A percentile compares a stretch with the other conserved stretches of the same genome.
These are phyloP conservation scores for Aspergillus sojae DNA, from an alignment of 2,329 filamentous ascomycete genomes.

Conservation along the genomic window DNA sequence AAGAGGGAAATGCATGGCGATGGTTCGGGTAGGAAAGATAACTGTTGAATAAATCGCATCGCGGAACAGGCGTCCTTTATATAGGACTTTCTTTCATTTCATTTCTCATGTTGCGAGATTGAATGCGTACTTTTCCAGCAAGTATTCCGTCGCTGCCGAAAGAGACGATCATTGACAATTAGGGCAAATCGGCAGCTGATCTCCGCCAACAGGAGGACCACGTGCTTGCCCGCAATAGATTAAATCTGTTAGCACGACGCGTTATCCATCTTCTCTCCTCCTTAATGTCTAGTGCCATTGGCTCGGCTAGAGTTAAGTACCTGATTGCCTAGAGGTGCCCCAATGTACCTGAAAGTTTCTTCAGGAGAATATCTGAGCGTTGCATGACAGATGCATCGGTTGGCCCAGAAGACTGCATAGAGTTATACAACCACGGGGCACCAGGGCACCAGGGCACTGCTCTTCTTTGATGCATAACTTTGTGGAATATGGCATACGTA, in stretches of 20 bases:
- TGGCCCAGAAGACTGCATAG: background rate
- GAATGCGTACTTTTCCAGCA: background rate
- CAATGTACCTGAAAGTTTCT: background rate
- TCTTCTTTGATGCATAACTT: background rate
- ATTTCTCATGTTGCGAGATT: background rate
- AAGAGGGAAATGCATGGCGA: conserved; percentile 28
- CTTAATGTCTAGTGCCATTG: background rate
- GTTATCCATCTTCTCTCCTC: background rate
- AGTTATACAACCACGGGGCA: background rate
- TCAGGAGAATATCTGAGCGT: background rate
- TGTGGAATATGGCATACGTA: background rate
- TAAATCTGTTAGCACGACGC: background rate
- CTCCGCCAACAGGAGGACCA: background rate
- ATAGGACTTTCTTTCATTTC: background rate
- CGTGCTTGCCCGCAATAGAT: background rate
- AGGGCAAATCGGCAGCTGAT: background rate
- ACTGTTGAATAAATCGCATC: background rate
- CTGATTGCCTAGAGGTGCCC: background rate
- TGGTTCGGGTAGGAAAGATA: background rate
- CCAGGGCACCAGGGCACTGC: background rate
- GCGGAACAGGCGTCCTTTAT: background rate
- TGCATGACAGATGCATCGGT: background rate
- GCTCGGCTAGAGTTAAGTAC: background rate
- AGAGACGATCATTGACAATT: conserved; percentile 2
- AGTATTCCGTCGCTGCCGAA: background rate